Conservation (phyloP, 805 yeast species). For the Suhomyces prunicola region DNA sequence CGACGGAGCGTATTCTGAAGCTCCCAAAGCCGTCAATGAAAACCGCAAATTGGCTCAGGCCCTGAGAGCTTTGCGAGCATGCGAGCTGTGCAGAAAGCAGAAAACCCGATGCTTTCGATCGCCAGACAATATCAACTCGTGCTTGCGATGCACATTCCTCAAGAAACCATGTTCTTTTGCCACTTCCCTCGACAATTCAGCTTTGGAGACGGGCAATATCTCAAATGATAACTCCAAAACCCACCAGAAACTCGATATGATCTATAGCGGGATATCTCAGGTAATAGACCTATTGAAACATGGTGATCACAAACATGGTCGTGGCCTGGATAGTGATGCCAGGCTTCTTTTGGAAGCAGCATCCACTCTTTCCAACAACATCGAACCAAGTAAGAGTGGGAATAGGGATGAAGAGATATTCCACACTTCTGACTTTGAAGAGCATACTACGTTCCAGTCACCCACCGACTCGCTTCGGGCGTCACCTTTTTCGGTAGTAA, state of each 20-base stretch:
- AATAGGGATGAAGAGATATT: too few species aligned
- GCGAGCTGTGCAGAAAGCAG: constrained; percentile 52
- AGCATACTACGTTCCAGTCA: constrained; percentile 24
- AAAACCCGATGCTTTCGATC: constrained; percentile 64
- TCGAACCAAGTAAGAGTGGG: background rate
- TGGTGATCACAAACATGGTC: background rate
- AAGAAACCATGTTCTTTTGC: constrained; percentile 50
- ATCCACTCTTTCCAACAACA: constrained; percentile 8
- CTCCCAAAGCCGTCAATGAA: background rate
- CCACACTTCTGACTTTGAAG: background rate
- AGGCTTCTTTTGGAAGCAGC: constrained; percentile 26
- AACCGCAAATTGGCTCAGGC: constrained; percentile 18
- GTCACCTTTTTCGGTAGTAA: constrained; percentile 45
- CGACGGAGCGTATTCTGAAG: background rate
- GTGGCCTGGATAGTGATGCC: constrained; percentile 16
- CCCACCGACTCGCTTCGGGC: constrained; percentile 36
- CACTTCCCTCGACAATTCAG: constrained; percentile 7
- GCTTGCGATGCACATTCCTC: constrained; percentile 58
- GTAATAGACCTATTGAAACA: constrained; percentile 24
- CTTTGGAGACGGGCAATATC: background rate
- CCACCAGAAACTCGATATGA: constrained; percentile 25
- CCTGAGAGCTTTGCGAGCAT: constrained; percentile 50
- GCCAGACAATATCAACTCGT: constrained; percentile 41
- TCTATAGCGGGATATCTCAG: constrained; percentile 35
- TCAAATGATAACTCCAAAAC: background rate